A percentile compares a stretch with the other conserved stretches of the same genome.
phyloP scores from a whole-genome alignment of 129 eudicot genomes.

The Oenanthe sinensis region DNA sequence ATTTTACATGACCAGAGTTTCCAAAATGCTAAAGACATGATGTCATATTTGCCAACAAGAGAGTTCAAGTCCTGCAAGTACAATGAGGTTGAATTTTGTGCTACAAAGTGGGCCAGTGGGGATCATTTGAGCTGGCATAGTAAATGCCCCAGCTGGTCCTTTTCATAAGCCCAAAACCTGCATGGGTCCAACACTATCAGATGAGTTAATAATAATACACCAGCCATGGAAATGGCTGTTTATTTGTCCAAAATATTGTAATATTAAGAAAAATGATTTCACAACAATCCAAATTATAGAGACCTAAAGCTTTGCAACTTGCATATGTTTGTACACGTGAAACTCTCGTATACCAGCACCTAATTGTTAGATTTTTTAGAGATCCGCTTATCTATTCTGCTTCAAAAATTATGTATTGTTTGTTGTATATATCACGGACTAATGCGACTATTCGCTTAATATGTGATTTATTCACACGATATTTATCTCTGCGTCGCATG shows the following conservation, averaged over 20 bases:
- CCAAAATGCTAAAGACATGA: background rate
- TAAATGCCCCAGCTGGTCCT: background rate
- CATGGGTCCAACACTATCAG: constrained; percentile 14
- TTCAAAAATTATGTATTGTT: too few species aligned
- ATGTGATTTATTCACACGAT: too few species aligned
- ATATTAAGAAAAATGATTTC: too few species aligned
- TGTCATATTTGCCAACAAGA: background rate
- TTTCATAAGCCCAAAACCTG: constrained; percentile 5
- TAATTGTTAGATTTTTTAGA: background rate
- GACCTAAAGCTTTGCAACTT: background rate
- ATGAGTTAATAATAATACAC: background rate
- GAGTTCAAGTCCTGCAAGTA: background rate
- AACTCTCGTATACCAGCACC: too few species aligned
- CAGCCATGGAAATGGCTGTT: background rate
- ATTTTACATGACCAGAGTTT: too few species aligned
- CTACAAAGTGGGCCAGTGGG: background rate
- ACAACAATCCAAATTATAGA: background rate
- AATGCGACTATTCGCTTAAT: too few species aligned
- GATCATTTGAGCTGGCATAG: background rate
- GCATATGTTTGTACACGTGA: too few species aligned
- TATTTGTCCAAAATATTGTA: background rate
- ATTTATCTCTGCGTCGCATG: too few species aligned
- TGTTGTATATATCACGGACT: too few species aligned
- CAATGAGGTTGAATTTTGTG: background rate
- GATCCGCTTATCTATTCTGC: too few species aligned